A percentile compares a stretch with the other conserved stretches of the same genome.
Evolutionary conservation across 257 asterid species (phyloP).

Genomic region (Scutellaria barbata): DNA sequence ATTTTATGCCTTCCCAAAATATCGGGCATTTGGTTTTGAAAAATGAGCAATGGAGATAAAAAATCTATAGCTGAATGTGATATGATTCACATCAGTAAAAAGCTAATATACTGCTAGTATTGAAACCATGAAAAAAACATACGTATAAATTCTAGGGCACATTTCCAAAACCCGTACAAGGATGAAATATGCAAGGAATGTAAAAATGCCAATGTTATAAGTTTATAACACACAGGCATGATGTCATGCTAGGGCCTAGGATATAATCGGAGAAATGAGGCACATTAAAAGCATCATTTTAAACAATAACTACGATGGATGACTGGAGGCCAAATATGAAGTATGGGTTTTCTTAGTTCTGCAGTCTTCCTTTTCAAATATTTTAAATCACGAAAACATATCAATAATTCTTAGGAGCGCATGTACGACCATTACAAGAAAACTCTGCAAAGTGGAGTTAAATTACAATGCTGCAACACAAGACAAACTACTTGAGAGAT

Average conservation of each 20-base stretch:
- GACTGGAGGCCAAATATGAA: not conserved
- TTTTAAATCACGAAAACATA: no score
- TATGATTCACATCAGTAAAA: not conserved
- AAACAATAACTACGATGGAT: not conserved
- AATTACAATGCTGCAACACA: not conserved
- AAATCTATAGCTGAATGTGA: conserved; percentile 1
- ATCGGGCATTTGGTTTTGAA: not conserved
- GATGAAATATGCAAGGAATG: conserved; percentile 9
- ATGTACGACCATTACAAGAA: not conserved
- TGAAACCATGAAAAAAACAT: not conserved
- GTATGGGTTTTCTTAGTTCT: no score
- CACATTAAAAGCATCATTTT: conserved; percentile 7
- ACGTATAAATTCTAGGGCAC: not conserved
- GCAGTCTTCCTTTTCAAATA: no score
- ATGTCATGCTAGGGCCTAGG: not conserved
- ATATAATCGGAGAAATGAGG: not conserved
- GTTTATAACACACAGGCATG: not conserved
- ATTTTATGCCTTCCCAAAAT: conserved; percentile 3
- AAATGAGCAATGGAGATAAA: not conserved
- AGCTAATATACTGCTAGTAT: conserved; percentile 11
- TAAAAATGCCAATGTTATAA: not conserved
- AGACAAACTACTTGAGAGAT: conserved; percentile 11
- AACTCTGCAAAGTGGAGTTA: not conserved
- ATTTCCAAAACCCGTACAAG: not conserved
- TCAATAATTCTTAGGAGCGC: not conserved